These are phyloP conservation scores for Aspergillus carbonarius DNA, from an alignment of 2,329 filamentous ascomycete species.

Conservation along the genomic window DNA sequence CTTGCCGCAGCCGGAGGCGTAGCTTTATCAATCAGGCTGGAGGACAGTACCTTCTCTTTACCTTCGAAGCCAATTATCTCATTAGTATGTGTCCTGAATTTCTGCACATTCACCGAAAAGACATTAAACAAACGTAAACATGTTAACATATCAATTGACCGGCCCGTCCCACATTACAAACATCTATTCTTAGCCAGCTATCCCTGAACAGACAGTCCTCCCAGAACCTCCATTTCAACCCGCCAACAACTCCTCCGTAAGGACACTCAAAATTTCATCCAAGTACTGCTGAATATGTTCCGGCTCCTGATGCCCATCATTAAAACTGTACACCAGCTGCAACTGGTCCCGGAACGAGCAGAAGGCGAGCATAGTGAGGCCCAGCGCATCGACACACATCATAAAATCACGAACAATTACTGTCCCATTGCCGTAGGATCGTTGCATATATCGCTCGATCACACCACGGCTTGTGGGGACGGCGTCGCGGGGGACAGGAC, in stretches of 20 bases:
- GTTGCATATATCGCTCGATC: neutral
- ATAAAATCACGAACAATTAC: neutral
- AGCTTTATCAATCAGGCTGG: too few species aligned
- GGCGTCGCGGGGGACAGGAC: neutral
- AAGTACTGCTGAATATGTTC: neutral
- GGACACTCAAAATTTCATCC: neutral
- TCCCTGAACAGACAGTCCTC: too few species aligned
- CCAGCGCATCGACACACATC: neutral
- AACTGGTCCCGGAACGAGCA: conserved; percentile 3
- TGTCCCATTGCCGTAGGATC: neutral
- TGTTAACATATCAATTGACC: too few species aligned
- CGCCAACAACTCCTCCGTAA: neutral
- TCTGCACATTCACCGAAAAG: too few species aligned
- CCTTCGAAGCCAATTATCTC: too few species aligned
- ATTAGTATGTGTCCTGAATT: too few species aligned
- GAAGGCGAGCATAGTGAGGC: neutral
- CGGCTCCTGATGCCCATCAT: neutral
- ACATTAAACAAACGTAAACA: too few species aligned
- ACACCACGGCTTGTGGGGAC: neutral
- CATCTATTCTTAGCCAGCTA: too few species aligned
- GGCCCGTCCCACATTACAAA: too few species aligned
- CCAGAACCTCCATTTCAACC: too few species aligned
- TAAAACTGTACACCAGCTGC: neutral
- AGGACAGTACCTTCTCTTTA: too few species aligned
- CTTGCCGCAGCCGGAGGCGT: too few species aligned